Conservation (phyloP, 192 early-diverging fungal genomes). For the Coemansia sp. region DNA sequence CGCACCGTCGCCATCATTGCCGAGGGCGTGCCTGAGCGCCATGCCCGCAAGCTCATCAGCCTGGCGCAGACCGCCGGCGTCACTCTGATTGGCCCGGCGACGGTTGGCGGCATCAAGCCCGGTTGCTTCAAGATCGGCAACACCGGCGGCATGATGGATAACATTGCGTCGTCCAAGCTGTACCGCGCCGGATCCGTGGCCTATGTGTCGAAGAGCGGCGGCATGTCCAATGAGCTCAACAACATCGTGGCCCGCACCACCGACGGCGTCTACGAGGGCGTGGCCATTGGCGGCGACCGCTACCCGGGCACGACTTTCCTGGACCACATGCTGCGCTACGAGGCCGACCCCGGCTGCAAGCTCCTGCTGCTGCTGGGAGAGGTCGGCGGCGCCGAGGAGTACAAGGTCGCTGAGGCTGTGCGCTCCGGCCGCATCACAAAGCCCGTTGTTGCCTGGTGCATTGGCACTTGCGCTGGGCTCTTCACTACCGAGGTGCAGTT, state of each 20-base stretch:
- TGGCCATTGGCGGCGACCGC: conserved; percentile 97
- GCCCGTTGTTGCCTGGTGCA: conserved; percentile 99
- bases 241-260: conserved; percentile 97
- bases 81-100: conserved; percentile 94
- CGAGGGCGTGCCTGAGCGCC: conserved; percentile 97
- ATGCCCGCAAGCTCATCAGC: conserved; percentile 86
- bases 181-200: conserved; percentile 96
- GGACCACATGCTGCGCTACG: conserved; percentile 94
- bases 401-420: conserved; percentile 89
- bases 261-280: conserved; percentile 97
- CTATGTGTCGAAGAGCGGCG: conserved; percentile 98
- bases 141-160: conserved; percentile 99
- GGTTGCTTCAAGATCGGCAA: conserved; percentile 99
- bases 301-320: conserved; percentile 99
- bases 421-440: conserved; percentile 88
- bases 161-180: conserved; percentile 96
- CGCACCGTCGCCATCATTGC: conserved; percentile 96
- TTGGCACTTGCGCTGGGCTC: conserved; percentile 99
- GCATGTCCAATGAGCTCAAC: conserved; percentile 99
- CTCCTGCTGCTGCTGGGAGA: conserved; percentile 95
- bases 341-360: conserved; percentile 89
- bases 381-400: conserved; percentile 98
- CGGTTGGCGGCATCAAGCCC: conserved; percentile 98
- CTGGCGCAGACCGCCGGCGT: conserved; percentile 77
- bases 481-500: conserved; percentile 99